Percentiles rank a stretch among this genome's conserved stretches.
Evolutionary conservation across 805 yeast genomes (phyloP).

Genomic region (Zygosaccharomyces rouxii): DNA sequence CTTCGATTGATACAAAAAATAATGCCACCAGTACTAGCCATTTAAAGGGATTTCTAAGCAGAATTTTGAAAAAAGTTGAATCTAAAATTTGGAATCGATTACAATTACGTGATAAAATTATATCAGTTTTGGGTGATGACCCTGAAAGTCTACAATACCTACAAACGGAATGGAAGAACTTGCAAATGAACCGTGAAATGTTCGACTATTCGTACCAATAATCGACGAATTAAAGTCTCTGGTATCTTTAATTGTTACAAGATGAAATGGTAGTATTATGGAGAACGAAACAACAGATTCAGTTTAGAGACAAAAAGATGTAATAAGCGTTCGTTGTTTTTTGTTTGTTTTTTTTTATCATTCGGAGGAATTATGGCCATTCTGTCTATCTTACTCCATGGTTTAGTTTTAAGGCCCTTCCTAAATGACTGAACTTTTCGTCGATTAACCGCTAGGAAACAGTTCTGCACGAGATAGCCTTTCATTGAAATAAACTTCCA

Average conservation of each 20-base stretch:
- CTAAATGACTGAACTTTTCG: background rate
- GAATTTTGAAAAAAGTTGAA: slow-evolving; percentile 7
- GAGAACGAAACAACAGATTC: background rate
- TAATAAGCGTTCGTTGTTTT: too few relatives aligned
- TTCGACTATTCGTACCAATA: slow-evolving; percentile 5
- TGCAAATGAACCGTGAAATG: slow-evolving; percentile 6
- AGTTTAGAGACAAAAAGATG: background rate
- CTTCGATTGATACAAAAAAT: background rate
- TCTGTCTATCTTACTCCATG: background rate
- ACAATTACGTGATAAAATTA: slow-evolving; percentile 6
- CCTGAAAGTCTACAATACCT: slow-evolving; percentile 1
- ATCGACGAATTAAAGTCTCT: background rate
- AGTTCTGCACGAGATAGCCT: background rate
- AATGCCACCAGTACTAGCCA: background rate
- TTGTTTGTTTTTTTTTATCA: too few relatives aligned
- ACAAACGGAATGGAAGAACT: slow-evolving; percentile 14
- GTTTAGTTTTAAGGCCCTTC: background rate
- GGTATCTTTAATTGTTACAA: slow-evolving; percentile 3
- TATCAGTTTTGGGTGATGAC: slow-evolving; percentile 6
- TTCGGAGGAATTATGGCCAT: background rate
- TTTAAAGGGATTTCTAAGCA: background rate
- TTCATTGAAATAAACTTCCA: background rate
- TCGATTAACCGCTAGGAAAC: background rate
- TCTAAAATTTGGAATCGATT: slow-evolving; percentile 10
- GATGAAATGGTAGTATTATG: background rate